These are phyloP conservation scores for Fusarium coffeatum DNA, from an alignment of 2,329 filamentous ascomycete genomes.

Conservation along the genomic window DNA sequence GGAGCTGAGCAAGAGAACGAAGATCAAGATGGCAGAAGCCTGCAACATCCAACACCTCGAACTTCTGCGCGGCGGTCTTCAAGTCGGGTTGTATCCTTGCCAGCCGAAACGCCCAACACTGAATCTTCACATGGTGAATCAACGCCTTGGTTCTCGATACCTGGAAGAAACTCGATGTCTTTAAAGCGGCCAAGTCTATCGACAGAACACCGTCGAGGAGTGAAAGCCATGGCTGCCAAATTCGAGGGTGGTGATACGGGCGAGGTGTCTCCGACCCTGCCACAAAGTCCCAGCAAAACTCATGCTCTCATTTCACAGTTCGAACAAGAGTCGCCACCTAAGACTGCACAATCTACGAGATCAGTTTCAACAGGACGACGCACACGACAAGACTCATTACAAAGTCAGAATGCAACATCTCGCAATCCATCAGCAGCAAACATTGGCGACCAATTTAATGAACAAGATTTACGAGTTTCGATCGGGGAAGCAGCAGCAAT, in stretches of 20 bases:
- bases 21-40: neutral
- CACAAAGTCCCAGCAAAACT: slow-evolving; percentile 28
- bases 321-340: slow-evolving; percentile 29
- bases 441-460: neutral
- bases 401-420: slow-evolving; percentile 7
- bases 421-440: slow-evolving; percentile 6
- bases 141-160: slow-evolving; percentile 6
- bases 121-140: neutral
- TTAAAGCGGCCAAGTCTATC: slow-evolving; percentile 31
- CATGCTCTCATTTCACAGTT: slow-evolving; percentile 39
- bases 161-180: slow-evolving; percentile 21
- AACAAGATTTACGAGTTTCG: slow-evolving; percentile 23
- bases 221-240: slow-evolving; percentile 64
- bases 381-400: slow-evolving; percentile 6
- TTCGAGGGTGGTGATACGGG: slow-evolving; percentile 56
- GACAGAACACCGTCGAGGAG: slow-evolving; percentile 49
- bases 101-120: neutral
- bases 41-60: neutral
- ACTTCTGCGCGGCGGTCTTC: neutral
- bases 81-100: slow-evolving; percentile 1
- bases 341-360: slow-evolving; percentile 14
- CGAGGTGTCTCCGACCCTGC: slow-evolving; percentile 2
- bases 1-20: neutral
- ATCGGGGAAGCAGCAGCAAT: slow-evolving; percentile 37
- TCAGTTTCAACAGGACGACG: slow-evolving; percentile 26